phyloP scores from a whole-genome alignment of 139 green algal genomes.

The Desmodesmus armatus region DNA sequence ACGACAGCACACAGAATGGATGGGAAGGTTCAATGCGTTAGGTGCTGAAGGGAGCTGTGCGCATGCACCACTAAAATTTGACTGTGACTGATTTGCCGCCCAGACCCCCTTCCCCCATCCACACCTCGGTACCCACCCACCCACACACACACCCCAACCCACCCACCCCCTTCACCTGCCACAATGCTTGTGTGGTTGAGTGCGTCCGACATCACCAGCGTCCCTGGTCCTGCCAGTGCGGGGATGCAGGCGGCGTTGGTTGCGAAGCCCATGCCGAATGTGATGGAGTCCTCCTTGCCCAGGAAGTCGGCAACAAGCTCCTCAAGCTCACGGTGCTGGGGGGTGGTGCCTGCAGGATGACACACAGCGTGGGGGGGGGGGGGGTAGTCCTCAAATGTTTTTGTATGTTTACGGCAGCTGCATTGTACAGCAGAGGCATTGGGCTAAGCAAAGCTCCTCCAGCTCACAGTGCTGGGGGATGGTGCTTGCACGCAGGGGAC shows the following conservation, averaged over 20 bases:
- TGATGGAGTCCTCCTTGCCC: conserved; percentile 89
- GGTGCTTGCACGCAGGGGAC: conserved; percentile 80
- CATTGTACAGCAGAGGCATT: background rate
- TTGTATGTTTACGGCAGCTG: conserved; percentile 68
- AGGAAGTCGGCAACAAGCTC: conserved; percentile 86
- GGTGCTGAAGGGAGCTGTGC: no score
- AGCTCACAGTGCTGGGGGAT: conserved; percentile 83
- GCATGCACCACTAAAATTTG: no score
- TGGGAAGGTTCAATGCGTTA: no score
- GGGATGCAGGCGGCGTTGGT: conserved; percentile 96
- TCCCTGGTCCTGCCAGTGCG: conserved; percentile 83
- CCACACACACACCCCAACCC: no score
- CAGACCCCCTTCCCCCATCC: conserved; percentile 79
- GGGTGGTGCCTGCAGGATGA: conserved; percentile 75
- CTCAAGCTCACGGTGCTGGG: conserved; percentile 89
- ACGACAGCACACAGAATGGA: no score
- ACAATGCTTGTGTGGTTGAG: conserved; percentile 99
- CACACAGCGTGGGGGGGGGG: conserved; percentile 68
- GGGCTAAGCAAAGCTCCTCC: conserved; percentile 67
- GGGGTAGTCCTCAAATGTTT: conserved; percentile 69
- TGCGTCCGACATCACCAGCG: conserved; percentile 93
- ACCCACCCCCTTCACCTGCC: no score
- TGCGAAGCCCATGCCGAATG: conserved; percentile 98
- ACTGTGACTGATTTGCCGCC: conserved; percentile 32
- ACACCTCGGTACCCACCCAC: no score